phyloP scores from a whole-genome alignment of 164 flowering plant genomes.

The Macadamia tetraphylla region DNA sequence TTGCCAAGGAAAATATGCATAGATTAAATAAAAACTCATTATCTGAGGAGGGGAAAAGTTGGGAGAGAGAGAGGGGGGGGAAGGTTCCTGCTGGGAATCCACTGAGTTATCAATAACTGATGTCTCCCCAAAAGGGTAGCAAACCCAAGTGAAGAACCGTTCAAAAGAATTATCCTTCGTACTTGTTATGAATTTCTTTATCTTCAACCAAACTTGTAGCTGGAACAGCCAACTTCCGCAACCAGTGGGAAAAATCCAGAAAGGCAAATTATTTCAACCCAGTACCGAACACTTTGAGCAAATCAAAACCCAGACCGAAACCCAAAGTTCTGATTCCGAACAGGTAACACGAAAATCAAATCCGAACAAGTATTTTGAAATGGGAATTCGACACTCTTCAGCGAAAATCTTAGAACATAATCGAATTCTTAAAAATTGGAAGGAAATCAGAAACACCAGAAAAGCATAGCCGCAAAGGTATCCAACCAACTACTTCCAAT shows the following conservation, averaged over 20 bases:
- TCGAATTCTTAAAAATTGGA: background rate
- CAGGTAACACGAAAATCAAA: background rate
- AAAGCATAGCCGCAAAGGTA: background rate
- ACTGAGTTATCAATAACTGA: background rate
- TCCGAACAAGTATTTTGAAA: background rate
- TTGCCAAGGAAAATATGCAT: background rate
- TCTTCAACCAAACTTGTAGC: too few relatives aligned
- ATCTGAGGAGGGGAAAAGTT: too few relatives aligned
- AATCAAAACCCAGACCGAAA: background rate
- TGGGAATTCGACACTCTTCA: background rate
- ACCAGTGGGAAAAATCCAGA: too few relatives aligned
- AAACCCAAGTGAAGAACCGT: too few relatives aligned
- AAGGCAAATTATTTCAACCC: too few relatives aligned
- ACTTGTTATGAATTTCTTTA: too few relatives aligned
- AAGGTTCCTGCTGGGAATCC: too few relatives aligned
- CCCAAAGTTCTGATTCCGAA: background rate
- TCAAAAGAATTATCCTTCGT: too few relatives aligned
- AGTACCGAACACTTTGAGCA: too few relatives aligned
- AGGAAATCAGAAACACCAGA: background rate
- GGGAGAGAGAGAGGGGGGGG: too few relatives aligned
- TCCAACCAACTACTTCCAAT: background rate
- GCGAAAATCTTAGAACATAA: background rate
- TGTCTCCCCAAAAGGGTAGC: background rate
- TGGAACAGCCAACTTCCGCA: too few relatives aligned
- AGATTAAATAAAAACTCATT: too few relatives aligned